Evolutionary conservation across 2,329 filamentous ascomycete genomes (phyloP), one percentile per base, ranked within the genome.

Genomic region (Sporothrix pallida): DNA sequence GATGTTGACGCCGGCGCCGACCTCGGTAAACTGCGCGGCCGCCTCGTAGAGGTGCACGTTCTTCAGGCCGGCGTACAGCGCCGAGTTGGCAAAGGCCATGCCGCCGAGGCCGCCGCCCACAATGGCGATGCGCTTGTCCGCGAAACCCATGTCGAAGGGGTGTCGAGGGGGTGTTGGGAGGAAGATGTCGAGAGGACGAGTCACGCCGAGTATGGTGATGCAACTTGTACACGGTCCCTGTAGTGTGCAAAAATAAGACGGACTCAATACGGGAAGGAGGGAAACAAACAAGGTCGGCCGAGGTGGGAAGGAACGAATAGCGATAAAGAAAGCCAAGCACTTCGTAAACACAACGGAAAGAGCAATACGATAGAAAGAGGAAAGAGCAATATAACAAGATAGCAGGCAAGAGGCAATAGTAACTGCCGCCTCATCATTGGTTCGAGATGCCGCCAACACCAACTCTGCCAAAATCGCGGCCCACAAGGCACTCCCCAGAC

Each of bases 21-120:
- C 80, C 74, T 82, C 81, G 37, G 78, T 79, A 77, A 80, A 80
- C 71, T 80, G 71, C 0, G 77, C 69, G 0, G 81, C 80, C 73
- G 81, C 79, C 75, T 83, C 81, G 76, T 81, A 83, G 13, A 81
- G 77, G 65, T 80, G 77, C 69, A 82, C 79, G 63, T 75, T 71
- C n/a, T 58, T 31, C 70, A 74, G 71, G 23, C 74, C 70, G 74
- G 82, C 80, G 60, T 82, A 78, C 65, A 81, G 79, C 7, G 83
- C 79, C n/a, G 80, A 78, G 15, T 83, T 79, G 15, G 81, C 79
- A 17, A 79, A 76, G 72, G 79, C 80, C 26, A 83, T 79, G 17
- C 83, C 83, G 44, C 81, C 81, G 26, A 83, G 81, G 72, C 82
- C 83, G 31, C 82, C 82, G 31, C 82, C 82, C 20, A 83, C 78